These are phyloP conservation scores for Ambrosia artemisiifolia DNA, from an alignment of 129 eudicot genomes.

Conservation along the genomic window DNA sequence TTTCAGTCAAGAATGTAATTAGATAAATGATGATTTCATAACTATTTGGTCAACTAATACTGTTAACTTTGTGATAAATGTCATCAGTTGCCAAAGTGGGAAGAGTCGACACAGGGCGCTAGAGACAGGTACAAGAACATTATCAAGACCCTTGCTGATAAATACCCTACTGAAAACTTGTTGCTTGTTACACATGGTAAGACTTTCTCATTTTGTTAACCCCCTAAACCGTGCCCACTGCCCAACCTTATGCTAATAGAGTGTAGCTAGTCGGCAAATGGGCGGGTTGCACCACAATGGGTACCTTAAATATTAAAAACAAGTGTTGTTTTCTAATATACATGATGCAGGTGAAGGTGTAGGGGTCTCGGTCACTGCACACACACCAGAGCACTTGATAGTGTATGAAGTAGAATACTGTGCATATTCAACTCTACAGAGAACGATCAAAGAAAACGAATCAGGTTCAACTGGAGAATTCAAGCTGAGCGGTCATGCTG, in stretches of 20 bases:
- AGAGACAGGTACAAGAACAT: constrained; percentile 59
- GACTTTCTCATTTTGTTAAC: too few species aligned
- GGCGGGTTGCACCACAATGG: neutral
- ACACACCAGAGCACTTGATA: constrained; percentile 26
- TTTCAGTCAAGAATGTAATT: neutral
- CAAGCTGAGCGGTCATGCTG: constrained; percentile 38
- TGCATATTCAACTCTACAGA: constrained; percentile 43
- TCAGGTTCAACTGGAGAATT: constrained; percentile 28
- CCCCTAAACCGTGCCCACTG: neutral
- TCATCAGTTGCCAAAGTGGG: constrained; percentile 78
- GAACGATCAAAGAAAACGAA: constrained; percentile 36
- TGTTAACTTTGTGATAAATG: neutral
- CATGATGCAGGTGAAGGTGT: constrained; percentile 67
- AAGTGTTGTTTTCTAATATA: neutral
- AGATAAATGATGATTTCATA: neutral
- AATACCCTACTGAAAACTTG: constrained; percentile 79
- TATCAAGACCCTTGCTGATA: constrained; percentile 77
- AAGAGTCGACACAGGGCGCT: constrained; percentile 53
- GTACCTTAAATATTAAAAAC: neutral
- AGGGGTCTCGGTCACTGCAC: constrained; percentile 49
- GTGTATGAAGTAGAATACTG: constrained; percentile 60
- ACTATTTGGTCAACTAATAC: neutral
- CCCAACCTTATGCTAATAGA: neutral
- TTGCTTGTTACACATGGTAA: constrained; percentile 91
- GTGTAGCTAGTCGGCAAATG: neutral